A percentile compares a stretch with the other conserved stretches of the same genome.
Evolutionary conservation across 2,329 filamentous ascomycete species (phyloP).

Genomic region (Exutisphaerella laricina): DNA sequence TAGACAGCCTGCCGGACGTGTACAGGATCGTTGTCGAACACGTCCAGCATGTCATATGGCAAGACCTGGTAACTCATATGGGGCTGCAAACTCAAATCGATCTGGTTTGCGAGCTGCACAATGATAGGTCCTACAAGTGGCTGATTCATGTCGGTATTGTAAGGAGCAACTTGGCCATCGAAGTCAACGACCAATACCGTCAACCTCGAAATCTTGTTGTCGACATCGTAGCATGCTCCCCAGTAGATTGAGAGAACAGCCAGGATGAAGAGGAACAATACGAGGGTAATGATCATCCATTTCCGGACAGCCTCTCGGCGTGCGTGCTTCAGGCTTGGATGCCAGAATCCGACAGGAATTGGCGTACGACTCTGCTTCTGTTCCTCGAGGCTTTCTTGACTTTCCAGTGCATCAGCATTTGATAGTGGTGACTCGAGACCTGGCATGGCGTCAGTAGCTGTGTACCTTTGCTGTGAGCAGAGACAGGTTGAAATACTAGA

Average conservation of each 20-base stretch:
- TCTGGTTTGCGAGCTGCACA: constrained; percentile 41
- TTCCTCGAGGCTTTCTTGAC: too few relatives aligned
- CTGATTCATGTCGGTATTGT: constrained; percentile 38
- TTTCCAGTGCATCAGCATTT: too few relatives aligned
- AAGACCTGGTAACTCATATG: constrained; percentile 49
- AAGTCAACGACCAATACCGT: constrained; percentile 59
- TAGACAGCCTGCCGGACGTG: constrained; percentile 55
- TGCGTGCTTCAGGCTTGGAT: constrained; percentile 37
- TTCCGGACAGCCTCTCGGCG: constrained; percentile 37
- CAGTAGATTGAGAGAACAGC: constrained; percentile 57
- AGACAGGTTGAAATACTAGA: too few relatives aligned
- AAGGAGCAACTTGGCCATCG: constrained; percentile 48
- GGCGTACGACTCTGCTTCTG: neutral
- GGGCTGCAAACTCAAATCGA: constrained; percentile 36
- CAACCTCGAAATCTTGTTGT: constrained; percentile 46
- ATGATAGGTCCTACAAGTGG: constrained; percentile 55
- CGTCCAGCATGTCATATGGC: constrained; percentile 42
- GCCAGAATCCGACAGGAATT: constrained; percentile 42
- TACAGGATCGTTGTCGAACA: constrained; percentile 53
- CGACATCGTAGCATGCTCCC: constrained; percentile 51
- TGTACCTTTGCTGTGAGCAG: too few relatives aligned
- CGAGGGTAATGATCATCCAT: constrained; percentile 42
- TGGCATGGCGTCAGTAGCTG: too few relatives aligned
- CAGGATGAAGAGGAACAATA: constrained; percentile 53
- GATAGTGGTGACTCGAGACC: too few relatives aligned